Evolutionary conservation across 352 stramenopile genomes (phyloP).

Genomic region (Pythium phragmiticola): DNA sequence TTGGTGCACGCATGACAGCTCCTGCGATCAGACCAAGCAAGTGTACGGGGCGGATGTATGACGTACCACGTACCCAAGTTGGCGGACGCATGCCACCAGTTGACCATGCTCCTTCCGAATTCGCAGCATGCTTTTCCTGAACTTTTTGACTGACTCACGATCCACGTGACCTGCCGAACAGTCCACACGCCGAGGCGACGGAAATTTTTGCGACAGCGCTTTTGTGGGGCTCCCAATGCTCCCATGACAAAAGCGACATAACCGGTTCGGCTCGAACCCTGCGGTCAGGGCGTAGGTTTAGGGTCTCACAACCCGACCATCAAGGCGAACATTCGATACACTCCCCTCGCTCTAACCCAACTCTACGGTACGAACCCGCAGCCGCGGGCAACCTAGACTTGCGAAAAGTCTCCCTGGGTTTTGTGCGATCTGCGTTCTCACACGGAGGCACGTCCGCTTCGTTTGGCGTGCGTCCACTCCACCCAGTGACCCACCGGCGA

Average conservation of each 20-base stretch:
- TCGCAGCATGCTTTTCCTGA: too few relatives aligned
- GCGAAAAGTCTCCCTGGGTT: slow-evolving; percentile 6
- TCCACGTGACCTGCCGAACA: neutral
- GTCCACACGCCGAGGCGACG: neutral
- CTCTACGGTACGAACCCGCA: neutral
- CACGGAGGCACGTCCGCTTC: slow-evolving; percentile 8
- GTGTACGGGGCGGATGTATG: too few relatives aligned
- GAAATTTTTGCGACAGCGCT: slow-evolving; percentile 16
- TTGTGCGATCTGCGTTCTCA: slow-evolving; percentile 10
- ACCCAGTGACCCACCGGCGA: neutral
- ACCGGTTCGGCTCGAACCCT: slow-evolving; percentile 18
- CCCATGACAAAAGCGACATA: slow-evolving; percentile 17
- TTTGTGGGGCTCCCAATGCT: slow-evolving; percentile 2
- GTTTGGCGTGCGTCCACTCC: slow-evolving; percentile 18
- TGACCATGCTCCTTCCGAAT: too few relatives aligned
- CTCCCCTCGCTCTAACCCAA: neutral
- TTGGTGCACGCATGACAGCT: too few relatives aligned
- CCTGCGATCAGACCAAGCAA: too few relatives aligned
- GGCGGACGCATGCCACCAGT: too few relatives aligned
- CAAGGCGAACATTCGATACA: neutral
- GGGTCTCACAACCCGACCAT: neutral
- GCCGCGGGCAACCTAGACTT: neutral
- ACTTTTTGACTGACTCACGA: neutral
- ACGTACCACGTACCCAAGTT: too few relatives aligned
- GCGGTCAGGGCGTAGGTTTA: slow-evolving; percentile 17